A percentile compares a stretch with the other conserved stretches of the same genome.
Conservation (phyloP, 2,329 filamentous ascomycete genomes). For the Colletotrichum paranaense region DNA sequence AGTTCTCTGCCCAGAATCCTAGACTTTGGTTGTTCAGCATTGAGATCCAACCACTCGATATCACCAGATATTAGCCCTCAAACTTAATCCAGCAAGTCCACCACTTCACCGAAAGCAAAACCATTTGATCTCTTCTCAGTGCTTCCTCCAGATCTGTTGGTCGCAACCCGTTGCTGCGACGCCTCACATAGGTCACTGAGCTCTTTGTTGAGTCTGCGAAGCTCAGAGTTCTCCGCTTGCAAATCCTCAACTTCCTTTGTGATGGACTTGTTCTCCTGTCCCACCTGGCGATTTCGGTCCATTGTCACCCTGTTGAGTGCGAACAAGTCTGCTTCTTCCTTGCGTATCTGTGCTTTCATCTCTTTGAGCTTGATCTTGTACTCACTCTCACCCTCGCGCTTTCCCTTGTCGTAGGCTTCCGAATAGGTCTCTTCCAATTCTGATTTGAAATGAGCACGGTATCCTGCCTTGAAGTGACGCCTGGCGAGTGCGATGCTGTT, state of each 20-base stretch:
- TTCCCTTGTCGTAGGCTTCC: not conserved
- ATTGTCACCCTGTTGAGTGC: not conserved
- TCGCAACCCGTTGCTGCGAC: fast-evolving
- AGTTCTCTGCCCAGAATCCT: not conserved
- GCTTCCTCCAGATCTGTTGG: not conserved
- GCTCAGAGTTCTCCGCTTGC: not conserved
- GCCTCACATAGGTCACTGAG: not conserved
- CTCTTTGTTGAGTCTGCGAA: not conserved
- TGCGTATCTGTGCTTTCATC: not conserved
- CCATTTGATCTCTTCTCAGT: not conserved
- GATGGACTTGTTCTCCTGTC: not conserved
- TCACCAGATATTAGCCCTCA: not conserved
- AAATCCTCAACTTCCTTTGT: not conserved
- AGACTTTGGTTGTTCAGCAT: not conserved
- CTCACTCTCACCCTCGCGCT: not conserved
- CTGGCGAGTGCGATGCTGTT: not conserved
- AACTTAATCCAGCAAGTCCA: not conserved
- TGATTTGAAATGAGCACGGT: not conserved
- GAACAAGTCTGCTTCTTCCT: not conserved
- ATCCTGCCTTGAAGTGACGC: not conserved
- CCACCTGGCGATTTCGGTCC: not conserved
- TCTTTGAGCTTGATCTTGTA: not conserved
- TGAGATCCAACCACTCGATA: not conserved
- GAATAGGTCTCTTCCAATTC: not conserved
- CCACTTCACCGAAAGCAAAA: not conserved